Evolutionary conservation across 2,329 filamentous ascomycete genomes (phyloP).

Genomic region (Geoglossum cookeanum): DNA sequence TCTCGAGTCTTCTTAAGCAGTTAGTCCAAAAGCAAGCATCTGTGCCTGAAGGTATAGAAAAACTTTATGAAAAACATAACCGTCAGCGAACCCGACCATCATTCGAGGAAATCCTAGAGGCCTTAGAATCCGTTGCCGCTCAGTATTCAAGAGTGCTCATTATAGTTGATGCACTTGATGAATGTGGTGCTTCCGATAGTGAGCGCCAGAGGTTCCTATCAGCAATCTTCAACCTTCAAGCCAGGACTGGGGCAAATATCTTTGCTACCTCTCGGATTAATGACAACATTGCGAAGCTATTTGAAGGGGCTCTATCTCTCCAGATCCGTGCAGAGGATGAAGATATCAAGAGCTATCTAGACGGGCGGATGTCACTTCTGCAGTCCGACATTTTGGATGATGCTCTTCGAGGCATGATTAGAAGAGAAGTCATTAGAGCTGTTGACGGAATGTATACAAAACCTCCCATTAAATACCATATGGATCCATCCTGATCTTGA

Average conservation of each 20-base stretch:
- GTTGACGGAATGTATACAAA: neutral
- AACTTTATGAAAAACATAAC: neutral
- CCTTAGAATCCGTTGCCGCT: neutral
- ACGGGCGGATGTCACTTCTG: neutral
- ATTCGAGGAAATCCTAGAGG: neutral
- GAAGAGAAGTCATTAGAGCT: slow-evolving; percentile 9
- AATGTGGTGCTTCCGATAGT: neutral
- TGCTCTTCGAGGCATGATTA: neutral
- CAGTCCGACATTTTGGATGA: neutral
- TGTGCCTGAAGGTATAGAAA: neutral
- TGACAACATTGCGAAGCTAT: neutral
- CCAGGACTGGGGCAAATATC: neutral
- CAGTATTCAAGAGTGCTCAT: neutral
- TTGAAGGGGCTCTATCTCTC: slow-evolving; percentile 1
- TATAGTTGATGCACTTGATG: slow-evolving; percentile 1
- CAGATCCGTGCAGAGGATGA: slow-evolving; percentile 18
- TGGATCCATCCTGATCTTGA: slow-evolving; percentile 4
- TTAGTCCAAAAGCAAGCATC: neutral
- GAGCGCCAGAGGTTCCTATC: neutral
- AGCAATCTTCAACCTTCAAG: neutral
- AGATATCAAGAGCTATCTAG: slow-evolving; percentile 18
- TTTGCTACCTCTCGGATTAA: neutral
- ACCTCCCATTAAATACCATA: neutral
- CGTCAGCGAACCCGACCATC: neutral
- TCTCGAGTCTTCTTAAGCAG: neutral